Evolutionary conservation across 176 grass and related monocot species (phyloP).

Genomic region (Thalia dealbata): DNA sequence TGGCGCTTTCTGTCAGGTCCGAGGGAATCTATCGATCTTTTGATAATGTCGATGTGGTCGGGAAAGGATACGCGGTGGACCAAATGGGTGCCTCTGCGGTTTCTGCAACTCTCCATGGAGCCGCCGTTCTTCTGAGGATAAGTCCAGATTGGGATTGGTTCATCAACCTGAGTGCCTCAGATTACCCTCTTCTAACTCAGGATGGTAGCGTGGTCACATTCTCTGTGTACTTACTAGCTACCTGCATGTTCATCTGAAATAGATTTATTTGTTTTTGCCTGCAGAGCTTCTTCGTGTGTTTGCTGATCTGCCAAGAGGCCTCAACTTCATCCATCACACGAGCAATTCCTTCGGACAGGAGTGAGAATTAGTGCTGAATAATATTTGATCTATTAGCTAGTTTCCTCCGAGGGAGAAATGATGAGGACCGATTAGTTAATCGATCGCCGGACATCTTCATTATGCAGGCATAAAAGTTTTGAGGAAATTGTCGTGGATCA

Average conservation of each 20-base stretch:
- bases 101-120: slow-evolving; percentile 46
- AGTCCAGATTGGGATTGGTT: slow-evolving; percentile 43
- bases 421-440: too few species aligned
- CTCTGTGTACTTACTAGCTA: too few species aligned
- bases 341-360: slow-evolving; percentile 47
- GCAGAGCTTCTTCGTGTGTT: slow-evolving; percentile 57
- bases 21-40: slow-evolving; percentile 1
- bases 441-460: too few species aligned
- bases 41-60: slow-evolving; percentile 36
- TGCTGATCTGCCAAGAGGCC: slow-evolving; percentile 28
- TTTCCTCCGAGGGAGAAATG: too few species aligned
- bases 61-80: slow-evolving; percentile 25
- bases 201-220: slow-evolving; percentile 28
- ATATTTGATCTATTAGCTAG: too few species aligned
- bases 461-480: slow-evolving; percentile 44
- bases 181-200: slow-evolving; percentile 57
- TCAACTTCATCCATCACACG: slow-evolving; percentile 55
- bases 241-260: not conserved
- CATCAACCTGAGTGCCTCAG: slow-evolving; percentile 45
- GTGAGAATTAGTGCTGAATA: slow-evolving; percentile 10
- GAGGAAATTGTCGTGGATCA: slow-evolving; percentile 54
- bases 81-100: slow-evolving; percentile 29
- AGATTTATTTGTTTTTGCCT: not conserved
- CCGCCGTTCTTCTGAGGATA: slow-evolving; percentile 29
- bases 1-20: slow-evolving; percentile 12